These are phyloP conservation scores for Globisporangium viniferum DNA, from an alignment of 352 stramenopile species.

Conservation along the genomic window DNA sequence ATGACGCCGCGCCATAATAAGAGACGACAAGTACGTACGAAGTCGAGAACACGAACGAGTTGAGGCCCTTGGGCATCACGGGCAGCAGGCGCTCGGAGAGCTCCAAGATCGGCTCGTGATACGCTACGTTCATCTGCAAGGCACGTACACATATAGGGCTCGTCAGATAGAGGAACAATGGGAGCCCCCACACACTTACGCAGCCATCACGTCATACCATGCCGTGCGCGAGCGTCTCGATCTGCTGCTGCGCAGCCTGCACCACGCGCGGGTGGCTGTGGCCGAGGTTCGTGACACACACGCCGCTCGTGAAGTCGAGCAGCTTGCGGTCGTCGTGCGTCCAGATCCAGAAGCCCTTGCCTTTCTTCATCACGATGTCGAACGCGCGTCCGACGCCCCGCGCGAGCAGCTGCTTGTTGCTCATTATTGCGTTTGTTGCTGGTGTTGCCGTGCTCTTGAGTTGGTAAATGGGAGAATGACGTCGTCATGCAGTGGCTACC, in stretches of 20 bases:
- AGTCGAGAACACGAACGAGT: constrained; percentile 89
- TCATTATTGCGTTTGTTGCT: not conserved
- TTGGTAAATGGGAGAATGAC: not conserved
- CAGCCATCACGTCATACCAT: not conserved
- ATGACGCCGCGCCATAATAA: not conserved
- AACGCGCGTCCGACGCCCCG: constrained; percentile 80
- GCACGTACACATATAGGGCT: not conserved
- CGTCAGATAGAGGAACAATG: too few species aligned
- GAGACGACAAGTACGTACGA: constrained; percentile 22
- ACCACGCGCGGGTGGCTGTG: constrained; percentile 93
- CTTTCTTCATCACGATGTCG: constrained; percentile 79
- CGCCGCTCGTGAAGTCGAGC: constrained; percentile 93
- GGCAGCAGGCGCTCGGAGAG: constrained; percentile 78
- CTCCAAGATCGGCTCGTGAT: constrained; percentile 90
- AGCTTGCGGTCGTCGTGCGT: constrained; percentile 84
- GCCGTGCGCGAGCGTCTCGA: constrained; percentile 81
- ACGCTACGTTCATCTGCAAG: constrained; percentile 89
- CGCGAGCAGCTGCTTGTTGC: constrained; percentile 54
- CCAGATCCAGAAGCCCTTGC: constrained; percentile 83
- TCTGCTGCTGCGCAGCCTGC: constrained; percentile 87
- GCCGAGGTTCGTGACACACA: constrained; percentile 90
- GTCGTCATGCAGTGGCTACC: not conserved
- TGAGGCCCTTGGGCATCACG: constrained; percentile 67
- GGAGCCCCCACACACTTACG: too few species aligned
- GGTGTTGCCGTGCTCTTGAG: not conserved